These are phyloP conservation scores for Salvia sclarea DNA, from an alignment of 305 asterid genomes.

Conservation along the genomic window DNA sequence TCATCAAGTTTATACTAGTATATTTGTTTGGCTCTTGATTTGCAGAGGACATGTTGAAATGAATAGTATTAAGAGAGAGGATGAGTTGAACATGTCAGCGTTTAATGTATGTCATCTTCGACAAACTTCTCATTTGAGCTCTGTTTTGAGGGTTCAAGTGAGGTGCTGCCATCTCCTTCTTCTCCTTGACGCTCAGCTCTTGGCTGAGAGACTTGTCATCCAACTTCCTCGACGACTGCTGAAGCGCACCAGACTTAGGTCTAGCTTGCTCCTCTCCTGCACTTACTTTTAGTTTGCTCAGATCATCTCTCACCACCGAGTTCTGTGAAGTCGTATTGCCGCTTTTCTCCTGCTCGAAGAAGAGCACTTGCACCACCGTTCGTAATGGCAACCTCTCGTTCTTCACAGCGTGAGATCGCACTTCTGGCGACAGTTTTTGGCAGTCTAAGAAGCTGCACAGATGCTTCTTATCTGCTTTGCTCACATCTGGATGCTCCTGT, in stretches of 20 bases:
- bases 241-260: constrained; percentile 27
- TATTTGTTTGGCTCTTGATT: constrained; percentile 12
- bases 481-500: constrained; percentile 63
- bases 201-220: constrained; percentile 30
- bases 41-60: constrained; percentile 7
- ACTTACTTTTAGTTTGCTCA: constrained; percentile 31
- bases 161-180: constrained; percentile 21
- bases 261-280: constrained; percentile 23
- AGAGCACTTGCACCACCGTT: constrained; percentile 70
- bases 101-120: constrained; percentile 26
- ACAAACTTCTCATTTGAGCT: constrained; percentile 25
- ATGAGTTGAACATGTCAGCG: constrained; percentile 29
- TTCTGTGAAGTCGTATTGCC: neutral
- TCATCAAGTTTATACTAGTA: neutral
- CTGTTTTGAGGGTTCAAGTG: constrained; percentile 25
- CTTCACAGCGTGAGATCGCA: constrained; percentile 59
- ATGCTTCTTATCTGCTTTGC: constrained; percentile 61
- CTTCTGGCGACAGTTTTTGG: constrained; percentile 62
- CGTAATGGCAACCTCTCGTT: constrained; percentile 70
- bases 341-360: constrained; percentile 57
- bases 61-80: neutral
- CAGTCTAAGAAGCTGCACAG: constrained; percentile 64
- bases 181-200: constrained; percentile 31
- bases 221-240: constrained; percentile 2
- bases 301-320: constrained; percentile 29